Conservation (phyloP, 352 stramenopile species). For the Pythium utonaiense region DNA sequence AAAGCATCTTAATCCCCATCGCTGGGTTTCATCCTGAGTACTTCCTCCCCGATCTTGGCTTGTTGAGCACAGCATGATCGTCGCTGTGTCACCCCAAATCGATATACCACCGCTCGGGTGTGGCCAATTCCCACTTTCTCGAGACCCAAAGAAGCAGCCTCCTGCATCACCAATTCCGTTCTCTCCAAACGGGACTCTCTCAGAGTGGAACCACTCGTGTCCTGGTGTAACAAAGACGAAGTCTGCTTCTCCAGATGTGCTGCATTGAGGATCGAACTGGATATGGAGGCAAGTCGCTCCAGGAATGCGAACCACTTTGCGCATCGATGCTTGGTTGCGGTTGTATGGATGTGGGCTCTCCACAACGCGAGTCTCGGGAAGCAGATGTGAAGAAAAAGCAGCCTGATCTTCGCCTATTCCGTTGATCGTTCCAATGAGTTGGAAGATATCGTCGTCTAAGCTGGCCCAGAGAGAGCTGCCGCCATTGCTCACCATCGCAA, state of each 20-base stretch:
- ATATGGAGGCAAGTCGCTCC: slow-evolving; percentile 56
- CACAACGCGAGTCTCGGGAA: slow-evolving; percentile 29
- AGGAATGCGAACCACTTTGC: slow-evolving; percentile 52
- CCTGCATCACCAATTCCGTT: slow-evolving; percentile 58
- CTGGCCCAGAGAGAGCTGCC: background rate
- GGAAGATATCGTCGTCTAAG: slow-evolving; percentile 12
- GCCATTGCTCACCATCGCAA: slow-evolving; percentile 18
- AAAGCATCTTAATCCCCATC: slow-evolving; percentile 61
- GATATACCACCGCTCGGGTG: slow-evolving; percentile 35
- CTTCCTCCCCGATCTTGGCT: slow-evolving; percentile 43
- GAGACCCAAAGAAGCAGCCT: slow-evolving; percentile 62
- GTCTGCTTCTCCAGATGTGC: slow-evolving; percentile 55
- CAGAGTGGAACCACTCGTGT: slow-evolving; percentile 52
- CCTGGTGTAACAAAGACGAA: slow-evolving; percentile 65
- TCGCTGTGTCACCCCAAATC: slow-evolving; percentile 58
- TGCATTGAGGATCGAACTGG: slow-evolving; percentile 61
- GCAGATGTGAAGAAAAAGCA: background rate
- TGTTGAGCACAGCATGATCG: slow-evolving; percentile 61
- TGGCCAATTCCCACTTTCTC: slow-evolving; percentile 52
- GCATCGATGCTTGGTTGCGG: slow-evolving; percentile 50
- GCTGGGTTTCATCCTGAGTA: slow-evolving; percentile 33
- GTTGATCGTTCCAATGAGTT: background rate
- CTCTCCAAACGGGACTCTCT: slow-evolving; percentile 53
- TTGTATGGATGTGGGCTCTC: slow-evolving; percentile 71
- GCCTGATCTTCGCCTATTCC: background rate